These are phyloP conservation scores for Leptographium wingfieldii DNA, from an alignment of 2,329 filamentous ascomycete genomes.

Conservation along the genomic window DNA sequence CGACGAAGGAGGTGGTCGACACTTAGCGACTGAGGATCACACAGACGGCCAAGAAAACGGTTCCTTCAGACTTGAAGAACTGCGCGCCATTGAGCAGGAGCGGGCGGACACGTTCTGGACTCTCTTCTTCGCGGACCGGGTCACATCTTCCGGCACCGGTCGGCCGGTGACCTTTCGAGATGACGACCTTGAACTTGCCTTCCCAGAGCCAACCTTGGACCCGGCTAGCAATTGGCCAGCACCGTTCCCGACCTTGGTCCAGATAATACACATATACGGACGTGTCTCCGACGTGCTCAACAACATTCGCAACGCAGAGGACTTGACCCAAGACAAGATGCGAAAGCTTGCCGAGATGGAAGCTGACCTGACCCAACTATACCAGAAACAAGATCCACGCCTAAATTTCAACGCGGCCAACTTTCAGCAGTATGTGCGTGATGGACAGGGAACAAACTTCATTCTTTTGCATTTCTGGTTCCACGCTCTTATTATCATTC, in stretches of 20 bases:
- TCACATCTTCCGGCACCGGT: slow-evolving; percentile 79
- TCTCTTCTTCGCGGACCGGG: slow-evolving; percentile 74
- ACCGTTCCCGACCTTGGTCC: slow-evolving; percentile 67
- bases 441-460: slow-evolving; percentile 74
- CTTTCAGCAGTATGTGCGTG: slow-evolving; percentile 72
- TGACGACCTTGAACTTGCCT: slow-evolving; percentile 70
- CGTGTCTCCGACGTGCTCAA: slow-evolving; percentile 76
- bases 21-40: not conserved
- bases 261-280: slow-evolving; percentile 78
- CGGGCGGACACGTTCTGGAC: slow-evolving; percentile 83
- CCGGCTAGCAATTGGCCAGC: slow-evolving; percentile 57
- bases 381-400: slow-evolving; percentile 61
- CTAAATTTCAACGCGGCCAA: slow-evolving; percentile 77
- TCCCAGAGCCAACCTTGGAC: slow-evolving; percentile 39
- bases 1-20: slow-evolving; percentile 13
- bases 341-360: slow-evolving; percentile 66
- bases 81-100: slow-evolving; percentile 61
- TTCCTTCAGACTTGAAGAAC: slow-evolving; percentile 34
- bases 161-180: slow-evolving; percentile 73
- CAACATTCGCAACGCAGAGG: slow-evolving; percentile 59
- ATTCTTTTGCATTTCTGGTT: slow-evolving; percentile 84
- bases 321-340: slow-evolving; percentile 64
- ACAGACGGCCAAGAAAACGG: slow-evolving; percentile 21
- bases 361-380: slow-evolving; percentile 56
- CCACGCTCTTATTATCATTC: slow-evolving; percentile 70